Evolutionary conservation across 1,284 basidiomycete genomes (phyloP).

Genomic region (Rhodotorula sp.): DNA sequence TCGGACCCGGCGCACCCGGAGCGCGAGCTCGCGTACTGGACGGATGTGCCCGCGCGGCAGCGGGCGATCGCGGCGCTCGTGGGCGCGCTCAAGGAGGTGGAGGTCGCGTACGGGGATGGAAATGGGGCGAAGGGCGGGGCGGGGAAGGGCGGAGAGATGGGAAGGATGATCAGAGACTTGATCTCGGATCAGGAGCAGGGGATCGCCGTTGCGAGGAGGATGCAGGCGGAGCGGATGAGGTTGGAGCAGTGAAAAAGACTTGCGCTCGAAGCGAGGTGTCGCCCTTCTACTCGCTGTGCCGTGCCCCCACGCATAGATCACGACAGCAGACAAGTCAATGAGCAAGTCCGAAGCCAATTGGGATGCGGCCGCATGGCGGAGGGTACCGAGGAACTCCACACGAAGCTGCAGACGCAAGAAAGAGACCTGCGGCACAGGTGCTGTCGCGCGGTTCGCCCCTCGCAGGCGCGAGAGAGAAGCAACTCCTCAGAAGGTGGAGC

Average conservation of each 20-base stretch:
- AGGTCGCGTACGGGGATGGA: slow-evolving; percentile 23
- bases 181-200: slow-evolving; percentile 31
- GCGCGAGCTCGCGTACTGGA: slow-evolving; percentile 16
- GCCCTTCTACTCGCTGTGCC: no score
- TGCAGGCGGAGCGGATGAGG: neutral
- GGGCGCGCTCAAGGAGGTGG: slow-evolving; percentile 13
- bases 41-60: neutral
- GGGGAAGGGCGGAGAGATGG: slow-evolving; percentile 17
- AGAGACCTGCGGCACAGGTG: no score
- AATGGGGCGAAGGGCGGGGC: neutral
- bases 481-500: no score
- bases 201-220: slow-evolving; percentile 15
- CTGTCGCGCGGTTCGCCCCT: no score
- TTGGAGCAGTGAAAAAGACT: neutral
- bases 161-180: slow-evolving; percentile 9
- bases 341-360: no score
- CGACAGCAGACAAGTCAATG: no score
- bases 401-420: no score
- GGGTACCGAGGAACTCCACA: no score
- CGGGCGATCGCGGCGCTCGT: neutral
- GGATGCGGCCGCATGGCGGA: no score
- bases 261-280: no score
- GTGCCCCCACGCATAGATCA: no score
- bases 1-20: neutral
- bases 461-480: no score